A percentile compares a stretch with the other conserved stretches of the same genome.
phyloP scores from a whole-genome alignment of 2,329 filamentous ascomycete species.

The Trichoderma brevicompactum region DNA sequence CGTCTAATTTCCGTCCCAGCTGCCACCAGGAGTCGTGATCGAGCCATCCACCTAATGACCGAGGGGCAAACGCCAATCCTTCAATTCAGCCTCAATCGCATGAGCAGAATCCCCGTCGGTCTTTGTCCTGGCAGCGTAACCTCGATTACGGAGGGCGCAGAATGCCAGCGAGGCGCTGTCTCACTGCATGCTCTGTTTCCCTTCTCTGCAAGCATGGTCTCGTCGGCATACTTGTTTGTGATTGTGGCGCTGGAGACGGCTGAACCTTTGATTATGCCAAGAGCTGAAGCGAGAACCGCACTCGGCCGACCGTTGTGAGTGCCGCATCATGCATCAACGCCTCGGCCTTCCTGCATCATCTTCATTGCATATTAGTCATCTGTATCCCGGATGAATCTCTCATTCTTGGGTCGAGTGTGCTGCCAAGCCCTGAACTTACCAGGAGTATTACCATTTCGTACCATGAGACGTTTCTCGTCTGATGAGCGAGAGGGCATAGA shows the following conservation, averaged over 20 bases:
- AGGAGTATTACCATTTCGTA: neutral
- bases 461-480: slow-evolving; percentile 4
- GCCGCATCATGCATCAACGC: slow-evolving; percentile 20
- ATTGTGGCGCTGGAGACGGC: slow-evolving; percentile 3
- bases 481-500: neutral
- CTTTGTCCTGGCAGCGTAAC: slow-evolving; percentile 7
- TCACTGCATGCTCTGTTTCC: neutral
- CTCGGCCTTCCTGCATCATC: slow-evolving; percentile 19
- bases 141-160: neutral
- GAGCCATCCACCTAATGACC: slow-evolving; percentile 15
- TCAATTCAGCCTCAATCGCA: slow-evolving; percentile 25
- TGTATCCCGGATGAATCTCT: slow-evolving; percentile 2
- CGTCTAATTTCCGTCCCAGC: slow-evolving; percentile 24
- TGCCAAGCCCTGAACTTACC: neutral
- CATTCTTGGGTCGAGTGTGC: neutral
- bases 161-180: neutral
- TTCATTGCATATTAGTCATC: slow-evolving; percentile 9
- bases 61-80: slow-evolving; percentile 19
- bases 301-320: neutral
- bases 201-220: neutral
- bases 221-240: slow-evolving; percentile 2
- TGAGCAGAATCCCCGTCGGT: slow-evolving; percentile 16
- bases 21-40: slow-evolving; percentile 16
- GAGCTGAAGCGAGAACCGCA: slow-evolving; percentile 15
- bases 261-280: neutral